Base-by-base conservation (phyloP, 805 yeast species). In the Metschnikowia kofuensis region DNA sequence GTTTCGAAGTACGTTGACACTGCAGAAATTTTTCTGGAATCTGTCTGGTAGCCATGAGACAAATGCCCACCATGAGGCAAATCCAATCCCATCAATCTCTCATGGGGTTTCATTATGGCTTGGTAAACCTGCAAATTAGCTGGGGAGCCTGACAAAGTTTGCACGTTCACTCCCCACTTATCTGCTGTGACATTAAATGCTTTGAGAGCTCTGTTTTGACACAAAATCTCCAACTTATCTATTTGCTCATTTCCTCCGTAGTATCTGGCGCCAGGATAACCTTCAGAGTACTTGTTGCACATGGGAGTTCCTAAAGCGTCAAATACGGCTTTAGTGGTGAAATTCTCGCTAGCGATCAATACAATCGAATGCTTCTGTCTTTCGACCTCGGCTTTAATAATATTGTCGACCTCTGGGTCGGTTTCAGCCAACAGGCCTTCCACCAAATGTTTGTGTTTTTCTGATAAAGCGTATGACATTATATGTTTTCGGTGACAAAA, bases 41-140 rank as follows among this genome's bases (percentile, higher is more conserved):
- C 90, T 49, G 98, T 92, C 72, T 94, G 98, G 76, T 94, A 94
- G 60, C 99, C 99, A 73, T 94, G 99, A 48, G 97, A 89, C 70
- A 94, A 80, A 71, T 94, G 99, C 63, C 99, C 99, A 64, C 99
- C 99, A 65, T 94, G 98, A 60, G 99, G 99, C 66, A 94, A 79
- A 66, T 92, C 97, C 58, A 94, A 82, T 61, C 99, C 99, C 99
- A 94, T 94, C 61, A 94, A 75, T 74, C 99, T 86, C 63, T 92
- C 99, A 66, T 90, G 96, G 52, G 94, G 96, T 65, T 87, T 88
- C 86, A 94, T 82, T 58, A 94, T 76, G 38, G 98, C 97, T 67
- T 89, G 91, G 76, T 94, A 94, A 41, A 91, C 98, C 69, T 94
- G 92, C 69, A 94, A 80, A 76, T 94, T 94, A 49, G 99, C 99